Evolutionary conservation across 768 basidiomycete genomes (phyloP).

Genomic region (Kwoniella mangroviensis): DNA sequence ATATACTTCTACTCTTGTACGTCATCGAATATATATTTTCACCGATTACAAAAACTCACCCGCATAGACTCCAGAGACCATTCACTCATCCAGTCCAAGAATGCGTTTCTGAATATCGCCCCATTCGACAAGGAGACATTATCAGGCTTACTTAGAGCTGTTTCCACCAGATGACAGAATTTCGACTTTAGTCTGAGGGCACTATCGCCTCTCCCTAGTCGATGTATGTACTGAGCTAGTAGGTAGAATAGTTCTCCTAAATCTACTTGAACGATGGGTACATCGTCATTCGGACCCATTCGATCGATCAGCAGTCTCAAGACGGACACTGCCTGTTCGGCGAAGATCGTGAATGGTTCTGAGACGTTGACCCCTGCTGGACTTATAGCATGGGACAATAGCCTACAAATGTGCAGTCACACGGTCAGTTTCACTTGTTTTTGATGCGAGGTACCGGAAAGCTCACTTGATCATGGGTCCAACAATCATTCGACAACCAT

Average conservation of each 20-base stretch:
- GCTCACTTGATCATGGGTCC: conserved; percentile 75
- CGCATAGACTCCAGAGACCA: conserved; percentile 70
- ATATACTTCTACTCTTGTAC: not conserved
- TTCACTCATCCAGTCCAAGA: conserved; percentile 76
- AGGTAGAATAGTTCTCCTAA: conserved; percentile 59
- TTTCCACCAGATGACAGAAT: conserved; percentile 75
- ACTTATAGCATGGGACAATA: conserved; percentile 34
- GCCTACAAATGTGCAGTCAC: conserved; percentile 12
- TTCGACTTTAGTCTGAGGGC: conserved; percentile 73
- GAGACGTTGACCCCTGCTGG: conserved; percentile 31
- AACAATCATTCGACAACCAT: conserved; percentile 70
- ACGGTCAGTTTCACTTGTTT: not conserved
- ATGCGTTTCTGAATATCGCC: conserved; percentile 68
- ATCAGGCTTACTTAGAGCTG: conserved; percentile 68
- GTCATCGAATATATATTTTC: not conserved
- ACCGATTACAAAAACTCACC: conserved; percentile 58
- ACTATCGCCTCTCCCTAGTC: conserved; percentile 63
- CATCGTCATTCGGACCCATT: conserved; percentile 65
- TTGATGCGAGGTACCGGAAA: conserved; percentile 42
- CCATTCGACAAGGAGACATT: conserved; percentile 68
- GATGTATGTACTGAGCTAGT: conserved; percentile 70
- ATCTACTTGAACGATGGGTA: conserved; percentile 64
- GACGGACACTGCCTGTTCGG: conserved; percentile 70
- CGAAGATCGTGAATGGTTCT: conserved; percentile 38
- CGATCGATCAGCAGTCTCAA: conserved; percentile 80